phyloP scores from a whole-genome alignment of 2,329 filamentous ascomycete species.

The Penicillium fuscoglaucum region DNA sequence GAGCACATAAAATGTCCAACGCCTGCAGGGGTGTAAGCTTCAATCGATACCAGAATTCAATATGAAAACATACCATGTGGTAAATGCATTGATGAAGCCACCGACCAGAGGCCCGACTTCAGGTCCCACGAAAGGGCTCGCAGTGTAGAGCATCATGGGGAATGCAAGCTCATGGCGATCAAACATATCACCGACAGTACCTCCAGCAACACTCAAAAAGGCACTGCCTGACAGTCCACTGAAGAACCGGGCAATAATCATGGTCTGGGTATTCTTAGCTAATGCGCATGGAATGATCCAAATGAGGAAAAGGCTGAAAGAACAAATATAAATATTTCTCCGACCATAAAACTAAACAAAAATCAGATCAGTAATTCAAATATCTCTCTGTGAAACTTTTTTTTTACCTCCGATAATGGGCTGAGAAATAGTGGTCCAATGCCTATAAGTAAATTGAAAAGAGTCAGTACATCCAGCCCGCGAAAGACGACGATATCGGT shows the following conservation, averaged over 20 bases:
- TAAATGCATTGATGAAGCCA: constrained; percentile 78
- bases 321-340: constrained; percentile 73
- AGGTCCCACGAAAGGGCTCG: constrained; percentile 60
- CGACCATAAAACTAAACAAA: constrained; percentile 68
- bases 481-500: not conserved
- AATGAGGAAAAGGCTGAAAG: constrained; percentile 64
- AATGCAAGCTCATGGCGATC: constrained; percentile 65
- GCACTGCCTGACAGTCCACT: constrained; percentile 50
- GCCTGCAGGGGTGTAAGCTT: constrained; percentile 41
- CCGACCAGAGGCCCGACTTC: constrained; percentile 61
- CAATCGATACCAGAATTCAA: not conserved
- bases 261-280: constrained; percentile 76
- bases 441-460: constrained; percentile 24
- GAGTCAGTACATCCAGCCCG: not conserved
- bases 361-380: no score
- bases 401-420: constrained; percentile 57
- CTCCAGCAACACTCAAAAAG: constrained; percentile 70
- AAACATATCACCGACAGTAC: constrained; percentile 82
- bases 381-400: no score
- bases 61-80: constrained; percentile 55
- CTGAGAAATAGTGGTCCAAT: constrained; percentile 64
- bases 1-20: constrained; percentile 82
- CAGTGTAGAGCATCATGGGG: constrained; percentile 80
- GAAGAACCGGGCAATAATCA: constrained; percentile 77
- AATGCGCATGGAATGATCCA: constrained; percentile 77